Base-by-base conservation (phyloP, 2,329 filamentous ascomycete genomes). In the Aureobasidium melanogenum region DNA sequence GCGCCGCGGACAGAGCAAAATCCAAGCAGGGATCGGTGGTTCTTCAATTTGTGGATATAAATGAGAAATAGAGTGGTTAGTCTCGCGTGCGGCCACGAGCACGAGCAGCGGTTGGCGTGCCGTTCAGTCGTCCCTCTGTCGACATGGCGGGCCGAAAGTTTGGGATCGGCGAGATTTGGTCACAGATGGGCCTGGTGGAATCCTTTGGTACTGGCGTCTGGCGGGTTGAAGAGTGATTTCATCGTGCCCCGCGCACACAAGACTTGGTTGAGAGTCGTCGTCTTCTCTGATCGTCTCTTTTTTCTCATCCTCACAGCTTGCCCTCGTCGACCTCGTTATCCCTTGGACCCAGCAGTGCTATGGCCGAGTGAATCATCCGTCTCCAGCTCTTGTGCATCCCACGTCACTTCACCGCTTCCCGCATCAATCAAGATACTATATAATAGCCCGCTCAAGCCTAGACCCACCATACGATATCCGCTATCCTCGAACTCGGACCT, bases 201-300 rank as follows among this genome's bases (percentile, higher is more conserved):
- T 56, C 52, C 52, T 43, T 19, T 56, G 52, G 34, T n/a, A n/a
- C n/a, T n/a, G n/a, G n/a, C n/a, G n/a, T n/a, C 48, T 51, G 50
- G 36, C 24, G 50, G 50, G 32, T 24, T 54, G 50, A 34, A 54
- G 48, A 56, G 52, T 56, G 52, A 56, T 28, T 44, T 56, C 52
- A 56, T 39, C 52, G 39, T 43, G 52, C 52, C 52, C 52, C 52
- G 52, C 52, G 50, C 50, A 28, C 30, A 41, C 30, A 54, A 54
- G 50, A 54, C 50, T 39, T 54, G 34, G 50, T 54, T 54, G 50
- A 54, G 52, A 56, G 52, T 56, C 36, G 22, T 56, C 26, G 32
- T 54, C 28, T 39, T 28, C 28, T 44, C 36, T 24, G 28, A 9
- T 30, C 24, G 17, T 38, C 30, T 43, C 38, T 44, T 43, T 43